Conservation (phyloP, 306 rosid genomes). For the Prunus fruticosa region DNA sequence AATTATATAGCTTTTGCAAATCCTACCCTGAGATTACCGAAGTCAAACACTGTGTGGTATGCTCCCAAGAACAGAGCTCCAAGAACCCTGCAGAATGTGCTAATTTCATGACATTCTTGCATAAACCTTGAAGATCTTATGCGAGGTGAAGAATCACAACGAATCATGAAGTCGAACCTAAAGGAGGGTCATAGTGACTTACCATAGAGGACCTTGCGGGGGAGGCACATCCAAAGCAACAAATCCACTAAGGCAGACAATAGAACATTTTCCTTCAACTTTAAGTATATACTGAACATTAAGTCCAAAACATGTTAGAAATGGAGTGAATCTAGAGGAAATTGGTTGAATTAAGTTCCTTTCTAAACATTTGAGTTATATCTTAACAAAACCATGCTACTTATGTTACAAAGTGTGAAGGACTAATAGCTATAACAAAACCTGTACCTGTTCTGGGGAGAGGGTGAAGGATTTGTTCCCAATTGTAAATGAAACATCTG, state of each 20-base stretch:
- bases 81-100: constrained; percentile 60
- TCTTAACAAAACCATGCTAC: neutral
- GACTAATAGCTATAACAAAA: neutral
- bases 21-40: constrained; percentile 60
- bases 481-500: constrained; percentile 50
- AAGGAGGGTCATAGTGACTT: constrained; percentile 13
- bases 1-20: constrained; percentile 64
- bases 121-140: neutral
- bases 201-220: constrained; percentile 83
- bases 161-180: neutral
- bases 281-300: constrained; percentile 53
- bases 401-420: neutral
- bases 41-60: constrained; percentile 75
- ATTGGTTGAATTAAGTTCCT: neutral
- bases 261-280: constrained; percentile 44
- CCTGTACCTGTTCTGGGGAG: constrained; percentile 58
- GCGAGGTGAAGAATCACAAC: neutral
- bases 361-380: neutral
- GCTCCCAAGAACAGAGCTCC: constrained; percentile 64
- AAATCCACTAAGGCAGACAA: constrained; percentile 64
- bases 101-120: constrained; percentile 13
- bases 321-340: neutral
- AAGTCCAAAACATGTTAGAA: constrained; percentile 5
- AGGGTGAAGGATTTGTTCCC: constrained; percentile 59
- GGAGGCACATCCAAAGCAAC: constrained; percentile 65